A percentile compares a stretch with the other conserved stretches of the same genome.
These are phyloP conservation scores for Casuarina cunninghamiana DNA, from an alignment of 306 rosid genomes.

Conservation along the genomic window DNA sequence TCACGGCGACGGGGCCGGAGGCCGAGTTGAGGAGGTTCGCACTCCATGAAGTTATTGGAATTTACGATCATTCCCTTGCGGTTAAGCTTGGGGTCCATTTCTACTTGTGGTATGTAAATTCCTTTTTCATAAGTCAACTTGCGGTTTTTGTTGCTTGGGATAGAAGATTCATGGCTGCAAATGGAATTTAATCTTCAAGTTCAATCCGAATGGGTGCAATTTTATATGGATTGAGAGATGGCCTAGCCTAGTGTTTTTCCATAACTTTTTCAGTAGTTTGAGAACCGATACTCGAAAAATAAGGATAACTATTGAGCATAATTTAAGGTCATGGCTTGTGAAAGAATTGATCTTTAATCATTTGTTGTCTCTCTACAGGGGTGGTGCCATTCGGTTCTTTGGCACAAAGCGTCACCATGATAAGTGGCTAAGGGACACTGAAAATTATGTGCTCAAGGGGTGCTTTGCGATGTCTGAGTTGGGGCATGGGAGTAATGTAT, in stretches of 20 bases:
- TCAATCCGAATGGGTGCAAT: background rate
- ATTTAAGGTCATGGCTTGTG: too few species aligned
- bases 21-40: slow-evolving; percentile 65
- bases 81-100: slow-evolving; percentile 82
- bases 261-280: background rate
- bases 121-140: too few species aligned
- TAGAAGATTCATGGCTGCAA: background rate
- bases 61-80: slow-evolving; percentile 76
- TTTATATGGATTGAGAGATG: too few species aligned
- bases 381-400: slow-evolving; percentile 74
- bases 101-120: slow-evolving; percentile 57
- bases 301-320: background rate
- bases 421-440: slow-evolving; percentile 75
- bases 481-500: slow-evolving; percentile 97
- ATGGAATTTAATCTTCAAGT: background rate
- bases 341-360: background rate
- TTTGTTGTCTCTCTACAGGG: slow-evolving; percentile 56
- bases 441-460: slow-evolving; percentile 63
- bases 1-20: slow-evolving; percentile 47
- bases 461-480: slow-evolving; percentile 96
- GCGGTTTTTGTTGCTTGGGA: too few species aligned
- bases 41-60: slow-evolving; percentile 51
- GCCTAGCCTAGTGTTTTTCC: too few species aligned
- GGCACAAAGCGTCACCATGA: slow-evolving; percentile 89
- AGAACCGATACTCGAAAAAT: background rate